Evolutionary conservation across 2,329 filamentous ascomycete genomes (phyloP).

Genomic region (Fusarium sp.): DNA sequence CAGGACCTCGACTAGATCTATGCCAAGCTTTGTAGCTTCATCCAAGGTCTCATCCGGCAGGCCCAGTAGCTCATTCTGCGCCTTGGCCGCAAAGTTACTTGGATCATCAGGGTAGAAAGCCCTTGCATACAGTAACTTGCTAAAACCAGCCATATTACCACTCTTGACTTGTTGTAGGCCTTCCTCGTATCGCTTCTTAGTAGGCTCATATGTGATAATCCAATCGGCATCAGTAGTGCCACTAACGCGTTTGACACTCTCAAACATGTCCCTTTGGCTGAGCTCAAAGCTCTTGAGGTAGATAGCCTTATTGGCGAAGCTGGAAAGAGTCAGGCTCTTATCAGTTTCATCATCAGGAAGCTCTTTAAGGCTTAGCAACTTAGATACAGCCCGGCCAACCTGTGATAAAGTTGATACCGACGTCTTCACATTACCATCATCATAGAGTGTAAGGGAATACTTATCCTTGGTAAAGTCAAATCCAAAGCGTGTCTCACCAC

Average conservation of each 20-base stretch:
- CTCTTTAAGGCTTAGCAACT: slow-evolving; percentile 55
- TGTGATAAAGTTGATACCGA: slow-evolving; percentile 59
- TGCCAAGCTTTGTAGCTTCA: slow-evolving; percentile 56
- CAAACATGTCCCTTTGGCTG: slow-evolving; percentile 70
- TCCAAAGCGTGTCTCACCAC: slow-evolving; percentile 50
- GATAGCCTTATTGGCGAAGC: slow-evolving; percentile 54
- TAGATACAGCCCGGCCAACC: slow-evolving; percentile 60
- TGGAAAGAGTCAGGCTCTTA: slow-evolving; percentile 47
- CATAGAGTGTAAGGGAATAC: slow-evolving; percentile 54
- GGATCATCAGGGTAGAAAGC: slow-evolving; percentile 54
- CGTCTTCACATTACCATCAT: slow-evolving; percentile 53
- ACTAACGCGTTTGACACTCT: slow-evolving; percentile 64
- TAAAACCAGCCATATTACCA: slow-evolving; percentile 54
- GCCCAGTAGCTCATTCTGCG: slow-evolving; percentile 58
- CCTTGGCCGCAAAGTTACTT: slow-evolving; percentile 48
- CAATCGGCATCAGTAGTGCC: slow-evolving; percentile 66
- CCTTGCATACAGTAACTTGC: slow-evolving; percentile 59
- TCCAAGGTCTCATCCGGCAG: slow-evolving; percentile 64
- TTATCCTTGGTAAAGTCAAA: slow-evolving; percentile 55
- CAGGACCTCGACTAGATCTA: slow-evolving; percentile 51
- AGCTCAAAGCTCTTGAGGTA: slow-evolving; percentile 63
- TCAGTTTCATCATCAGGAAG: slow-evolving; percentile 49
- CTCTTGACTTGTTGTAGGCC: slow-evolving; percentile 52
- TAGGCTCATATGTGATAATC: slow-evolving; percentile 59
- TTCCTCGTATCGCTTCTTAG: slow-evolving; percentile 56